Conservation (phyloP, 768 basidiomycete genomes). For the Mycena belliarum region DNA sequence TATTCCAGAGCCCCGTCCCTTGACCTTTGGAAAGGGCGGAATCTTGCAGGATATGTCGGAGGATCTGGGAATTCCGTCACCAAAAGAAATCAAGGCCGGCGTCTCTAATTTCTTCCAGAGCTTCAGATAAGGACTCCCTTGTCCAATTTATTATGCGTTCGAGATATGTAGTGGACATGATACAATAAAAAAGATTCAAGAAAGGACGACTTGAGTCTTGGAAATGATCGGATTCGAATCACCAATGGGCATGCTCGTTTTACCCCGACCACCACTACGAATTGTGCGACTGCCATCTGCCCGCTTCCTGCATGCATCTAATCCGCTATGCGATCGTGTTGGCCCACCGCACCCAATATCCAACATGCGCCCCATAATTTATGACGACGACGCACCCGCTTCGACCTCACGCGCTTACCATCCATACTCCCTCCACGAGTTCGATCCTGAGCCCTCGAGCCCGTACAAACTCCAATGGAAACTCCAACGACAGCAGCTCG, state of each 20-base stretch:
- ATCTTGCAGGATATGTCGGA: conserved; percentile 16
- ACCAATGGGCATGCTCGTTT: neutral
- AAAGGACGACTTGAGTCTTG: neutral
- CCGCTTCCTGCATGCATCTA: conserved; percentile 22
- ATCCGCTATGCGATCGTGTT: conserved; percentile 39
- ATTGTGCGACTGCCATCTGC: neutral
- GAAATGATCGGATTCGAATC: no score
- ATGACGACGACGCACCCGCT: conserved; percentile 53
- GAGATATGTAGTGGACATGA: no score
- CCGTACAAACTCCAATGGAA: conserved; percentile 68
- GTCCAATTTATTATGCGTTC: no score
- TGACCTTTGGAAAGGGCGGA: conserved; percentile 3
- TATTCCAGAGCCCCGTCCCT: neutral
- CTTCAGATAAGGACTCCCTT: conserved; percentile 6
- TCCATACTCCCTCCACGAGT: conserved; percentile 81
- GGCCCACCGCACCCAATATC: conserved; percentile 80
- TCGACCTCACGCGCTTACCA: conserved; percentile 45
- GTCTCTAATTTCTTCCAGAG: conserved; percentile 7
- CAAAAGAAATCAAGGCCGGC: conserved; percentile 6
- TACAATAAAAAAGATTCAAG: neutral
- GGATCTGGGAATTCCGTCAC: conserved; percentile 10
- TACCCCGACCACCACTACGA: neutral
- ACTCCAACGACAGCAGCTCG: conserved; percentile 68
- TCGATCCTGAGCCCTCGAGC: conserved; percentile 42
- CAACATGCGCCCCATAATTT: conserved; percentile 77